Evolutionary conservation across 2,329 filamentous ascomycete genomes (phyloP).

Genomic region (Metarhizium brunneum): DNA sequence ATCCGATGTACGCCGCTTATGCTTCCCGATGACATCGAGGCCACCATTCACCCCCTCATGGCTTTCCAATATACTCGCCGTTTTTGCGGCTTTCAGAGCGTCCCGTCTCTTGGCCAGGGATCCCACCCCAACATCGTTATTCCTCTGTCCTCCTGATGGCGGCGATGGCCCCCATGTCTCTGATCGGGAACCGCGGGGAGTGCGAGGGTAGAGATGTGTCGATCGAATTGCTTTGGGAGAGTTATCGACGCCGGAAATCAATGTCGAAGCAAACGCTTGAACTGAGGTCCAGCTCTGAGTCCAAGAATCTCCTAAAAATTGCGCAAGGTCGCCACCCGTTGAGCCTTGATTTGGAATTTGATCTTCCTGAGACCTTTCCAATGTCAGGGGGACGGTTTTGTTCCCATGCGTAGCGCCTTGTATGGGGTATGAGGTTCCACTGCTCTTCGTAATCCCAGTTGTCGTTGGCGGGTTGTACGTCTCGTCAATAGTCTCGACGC

Average conservation of each 20-base stretch:
- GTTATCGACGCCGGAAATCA: constrained; percentile 21
- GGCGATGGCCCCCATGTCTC: constrained; percentile 42
- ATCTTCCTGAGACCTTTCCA: constrained; percentile 6
- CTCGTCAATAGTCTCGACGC: constrained; percentile 25
- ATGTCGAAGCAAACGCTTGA: constrained; percentile 41
- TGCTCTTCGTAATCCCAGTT: not conserved
- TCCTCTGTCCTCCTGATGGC: constrained; percentile 26
- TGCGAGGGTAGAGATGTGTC: not conserved
- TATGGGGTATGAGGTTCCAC: not conserved
- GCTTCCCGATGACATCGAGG: constrained; percentile 43
- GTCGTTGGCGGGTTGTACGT: constrained; percentile 16
- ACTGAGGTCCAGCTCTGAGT: constrained; percentile 46
- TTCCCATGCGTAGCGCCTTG: not conserved
- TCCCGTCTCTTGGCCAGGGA: constrained; percentile 44
- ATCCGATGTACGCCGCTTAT: constrained; percentile 62
- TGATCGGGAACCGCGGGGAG: constrained; percentile 11
- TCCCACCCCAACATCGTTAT: constrained; percentile 44
- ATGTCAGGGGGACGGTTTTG: not conserved
- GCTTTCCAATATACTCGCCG: constrained; percentile 50
- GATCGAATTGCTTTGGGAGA: constrained; percentile 1
- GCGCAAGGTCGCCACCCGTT: constrained; percentile 27
- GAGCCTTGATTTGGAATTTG: constrained; percentile 18
- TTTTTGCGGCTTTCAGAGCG: constrained; percentile 45
- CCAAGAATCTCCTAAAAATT: constrained; percentile 42
- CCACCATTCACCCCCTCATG: constrained; percentile 51